These are phyloP conservation scores for Haberlea rhodopensis DNA, from an alignment of 257 asterid species.

Conservation along the genomic window DNA sequence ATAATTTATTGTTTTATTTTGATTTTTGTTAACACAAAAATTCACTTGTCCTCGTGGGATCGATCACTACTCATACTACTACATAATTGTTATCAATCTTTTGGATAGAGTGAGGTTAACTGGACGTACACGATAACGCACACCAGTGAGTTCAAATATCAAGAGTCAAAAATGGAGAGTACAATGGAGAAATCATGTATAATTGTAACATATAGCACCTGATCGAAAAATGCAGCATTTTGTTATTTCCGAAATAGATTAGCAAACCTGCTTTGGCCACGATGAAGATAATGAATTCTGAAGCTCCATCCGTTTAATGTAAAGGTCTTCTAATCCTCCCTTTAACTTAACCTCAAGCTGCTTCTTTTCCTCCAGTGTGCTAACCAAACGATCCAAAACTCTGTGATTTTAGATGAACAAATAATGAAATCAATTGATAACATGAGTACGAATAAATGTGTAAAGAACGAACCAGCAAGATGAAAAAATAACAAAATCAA, in stretches of 20 bases:
- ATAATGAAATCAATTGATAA: neutral
- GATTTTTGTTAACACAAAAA: too few species aligned
- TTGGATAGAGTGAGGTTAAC: too few species aligned
- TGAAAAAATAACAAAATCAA: too few species aligned
- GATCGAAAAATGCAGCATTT: neutral
- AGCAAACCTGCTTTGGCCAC: slow-evolving; percentile 96
- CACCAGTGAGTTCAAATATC: too few species aligned
- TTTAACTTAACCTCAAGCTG: slow-evolving; percentile 76
- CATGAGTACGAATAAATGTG: neutral
- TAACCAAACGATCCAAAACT: slow-evolving; percentile 83
- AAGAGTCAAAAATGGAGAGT: neutral
- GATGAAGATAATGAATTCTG: slow-evolving; percentile 88
- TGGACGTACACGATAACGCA: too few species aligned
- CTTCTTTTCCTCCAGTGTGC: slow-evolving; percentile 90
- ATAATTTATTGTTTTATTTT: too few species aligned
- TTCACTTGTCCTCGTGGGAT: too few species aligned
- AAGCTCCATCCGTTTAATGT: slow-evolving; percentile 74
- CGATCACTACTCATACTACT: too few species aligned
- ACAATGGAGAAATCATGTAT: neutral
- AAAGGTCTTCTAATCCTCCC: slow-evolving; percentile 78
- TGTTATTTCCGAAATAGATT: slow-evolving; percentile 1
- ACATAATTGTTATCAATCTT: too few species aligned
- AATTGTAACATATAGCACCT: neutral
- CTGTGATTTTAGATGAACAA: slow-evolving; percentile 43
- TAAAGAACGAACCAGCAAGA: too few species aligned